These are phyloP conservation scores for Amborella trichopoda DNA, from an alignment of 164 flowering plant genomes.

Conservation along the genomic window DNA sequence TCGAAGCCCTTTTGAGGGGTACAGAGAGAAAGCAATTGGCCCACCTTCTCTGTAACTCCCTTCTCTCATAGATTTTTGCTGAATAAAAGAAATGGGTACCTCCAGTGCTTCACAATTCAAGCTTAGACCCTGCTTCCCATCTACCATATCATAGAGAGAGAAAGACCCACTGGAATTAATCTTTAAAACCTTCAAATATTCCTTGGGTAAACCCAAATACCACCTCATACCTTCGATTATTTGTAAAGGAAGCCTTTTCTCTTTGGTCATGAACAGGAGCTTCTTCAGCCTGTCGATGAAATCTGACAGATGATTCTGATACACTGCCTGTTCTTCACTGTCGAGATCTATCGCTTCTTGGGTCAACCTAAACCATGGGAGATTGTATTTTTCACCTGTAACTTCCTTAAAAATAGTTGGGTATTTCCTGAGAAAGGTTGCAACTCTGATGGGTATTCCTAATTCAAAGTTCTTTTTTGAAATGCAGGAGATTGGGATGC, in stretches of 20 bases:
- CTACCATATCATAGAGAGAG: constrained; percentile 52
- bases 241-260: constrained; percentile 51
- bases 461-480: constrained; percentile 48
- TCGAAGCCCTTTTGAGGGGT: constrained; percentile 71
- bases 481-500: constrained; percentile 60
- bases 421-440: constrained; percentile 51
- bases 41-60: constrained; percentile 16
- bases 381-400: constrained; percentile 43
- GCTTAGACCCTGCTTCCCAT: constrained; percentile 45
- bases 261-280: constrained; percentile 59
- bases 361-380: constrained; percentile 84
- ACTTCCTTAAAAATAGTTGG: constrained; percentile 83
- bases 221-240: constrained; percentile 65
- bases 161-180: constrained; percentile 40
- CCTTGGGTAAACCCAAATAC: constrained; percentile 77
- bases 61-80: no score
- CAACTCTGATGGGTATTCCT: constrained; percentile 46
- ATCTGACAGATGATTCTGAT: constrained; percentile 25
- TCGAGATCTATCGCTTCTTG: constrained; percentile 47
- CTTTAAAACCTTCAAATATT: constrained; percentile 25
- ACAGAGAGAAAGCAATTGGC: constrained; percentile 40
- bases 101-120: constrained; percentile 27
- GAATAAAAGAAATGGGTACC: no score
- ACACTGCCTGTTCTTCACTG: constrained; percentile 29
- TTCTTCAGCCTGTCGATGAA: constrained; percentile 42